Evolutionary conservation across 2,329 filamentous ascomycete species (phyloP).

Genomic region (Capronia coronata): DNA sequence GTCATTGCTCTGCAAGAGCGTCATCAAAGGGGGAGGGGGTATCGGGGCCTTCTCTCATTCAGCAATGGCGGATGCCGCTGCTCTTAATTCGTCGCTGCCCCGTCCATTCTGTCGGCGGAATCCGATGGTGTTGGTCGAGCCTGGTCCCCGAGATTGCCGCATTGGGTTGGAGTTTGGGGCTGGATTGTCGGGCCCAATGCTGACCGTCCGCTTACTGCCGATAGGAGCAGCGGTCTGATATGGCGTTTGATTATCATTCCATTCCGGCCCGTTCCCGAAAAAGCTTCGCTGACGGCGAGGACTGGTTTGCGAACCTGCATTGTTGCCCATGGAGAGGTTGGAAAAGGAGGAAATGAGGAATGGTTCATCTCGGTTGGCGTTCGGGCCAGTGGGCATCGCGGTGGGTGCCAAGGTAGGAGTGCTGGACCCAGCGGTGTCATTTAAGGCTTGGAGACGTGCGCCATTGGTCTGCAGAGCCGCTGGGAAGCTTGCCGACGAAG

Average conservation of each 20-base stretch:
- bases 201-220: constrained; percentile 58
- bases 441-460: constrained; percentile 54
- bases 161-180: constrained; percentile 51
- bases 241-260: constrained; percentile 23
- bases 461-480: constrained; percentile 59
- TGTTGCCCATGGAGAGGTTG: constrained; percentile 51
- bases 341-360: constrained; percentile 58
- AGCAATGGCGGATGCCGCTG: constrained; percentile 55
- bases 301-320: constrained; percentile 37
- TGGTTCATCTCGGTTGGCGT: constrained; percentile 49
- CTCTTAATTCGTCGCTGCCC: constrained; percentile 58
- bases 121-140: constrained; percentile 53
- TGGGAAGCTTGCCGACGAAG: constrained; percentile 82
- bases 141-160: constrained; percentile 56
- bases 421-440: constrained; percentile 51
- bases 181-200: constrained; percentile 52
- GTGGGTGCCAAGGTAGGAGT: constrained; percentile 62
- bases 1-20: constrained; percentile 26
- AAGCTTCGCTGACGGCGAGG: constrained; percentile 30
- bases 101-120: constrained; percentile 58
- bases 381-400: constrained; percentile 44
- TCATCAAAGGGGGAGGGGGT: constrained; percentile 27
- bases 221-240: constrained; percentile 49
- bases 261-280: constrained; percentile 25
- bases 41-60: constrained; percentile 43